These are phyloP conservation scores for Carex cristatella DNA, from an alignment of 176 grass and related monocot species.

Conservation along the genomic window DNA sequence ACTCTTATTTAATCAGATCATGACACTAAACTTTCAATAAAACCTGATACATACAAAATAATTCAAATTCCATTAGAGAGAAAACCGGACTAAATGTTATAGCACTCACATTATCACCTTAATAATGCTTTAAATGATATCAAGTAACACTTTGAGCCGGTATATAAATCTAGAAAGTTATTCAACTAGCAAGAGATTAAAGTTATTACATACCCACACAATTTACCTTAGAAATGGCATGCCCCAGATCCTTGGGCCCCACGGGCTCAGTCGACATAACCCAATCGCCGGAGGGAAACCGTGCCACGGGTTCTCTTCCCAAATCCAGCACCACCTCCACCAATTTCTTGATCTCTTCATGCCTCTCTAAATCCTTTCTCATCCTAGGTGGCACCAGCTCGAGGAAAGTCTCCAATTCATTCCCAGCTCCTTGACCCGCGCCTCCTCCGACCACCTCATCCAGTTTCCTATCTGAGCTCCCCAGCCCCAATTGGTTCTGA, in stretches of 20 bases:
- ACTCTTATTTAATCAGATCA: neutral
- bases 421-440: neutral
- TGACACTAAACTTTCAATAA: neutral
- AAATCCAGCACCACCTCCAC: conserved; percentile 97
- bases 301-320: conserved; percentile 62
- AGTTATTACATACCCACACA: neutral
- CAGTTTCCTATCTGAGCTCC: neutral
- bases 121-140: neutral
- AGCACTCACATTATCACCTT: neutral
- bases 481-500: neutral
- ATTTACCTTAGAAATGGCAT: conserved; percentile 77
- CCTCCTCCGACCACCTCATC: neutral
- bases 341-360: conserved; percentile 63
- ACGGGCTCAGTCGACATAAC: conserved; percentile 66
- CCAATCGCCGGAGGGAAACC: conserved; percentile 93
- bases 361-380: conserved; percentile 55
- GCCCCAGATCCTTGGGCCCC: conserved; percentile 59
- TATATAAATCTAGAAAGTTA: neutral
- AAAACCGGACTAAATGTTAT: neutral
- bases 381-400: conserved; percentile 77
- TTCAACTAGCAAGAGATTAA: conserved; percentile 2
- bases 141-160: neutral
- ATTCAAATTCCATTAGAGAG: neutral
- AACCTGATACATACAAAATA: neutral
- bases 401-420: conserved; percentile 73